These are phyloP conservation scores for Aspergillus bridgeri DNA, from an alignment of 495 filamentous ascomycete genomes.

Conservation along the genomic window DNA sequence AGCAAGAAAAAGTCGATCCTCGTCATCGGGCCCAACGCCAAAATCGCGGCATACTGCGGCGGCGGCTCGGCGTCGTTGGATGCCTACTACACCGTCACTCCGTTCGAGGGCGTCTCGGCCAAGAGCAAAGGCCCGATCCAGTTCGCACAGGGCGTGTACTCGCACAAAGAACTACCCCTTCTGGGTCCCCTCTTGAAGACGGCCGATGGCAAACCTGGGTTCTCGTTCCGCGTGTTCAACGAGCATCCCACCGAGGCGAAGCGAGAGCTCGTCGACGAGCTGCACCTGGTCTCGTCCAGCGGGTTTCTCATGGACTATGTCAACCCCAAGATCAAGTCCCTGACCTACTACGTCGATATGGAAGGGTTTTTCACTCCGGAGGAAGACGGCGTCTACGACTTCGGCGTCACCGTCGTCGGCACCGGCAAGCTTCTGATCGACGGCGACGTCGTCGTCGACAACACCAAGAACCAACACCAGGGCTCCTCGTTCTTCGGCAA, in stretches of 20 bases:
- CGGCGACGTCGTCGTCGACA: conserved; percentile 68
- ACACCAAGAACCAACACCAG: conserved; percentile 56
- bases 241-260: conserved; percentile 45
- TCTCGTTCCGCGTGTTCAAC: conserved; percentile 58
- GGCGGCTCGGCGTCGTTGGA: conserved; percentile 77
- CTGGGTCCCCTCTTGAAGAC: conserved; percentile 51
- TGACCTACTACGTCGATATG: conserved; percentile 58
- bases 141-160: conserved; percentile 52
- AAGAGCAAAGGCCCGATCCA: conserved; percentile 49
- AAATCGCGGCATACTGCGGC: conserved; percentile 71
- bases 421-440: conserved; percentile 68
- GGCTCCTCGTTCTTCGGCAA: conserved; percentile 60
- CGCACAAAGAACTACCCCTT: conserved; percentile 58
- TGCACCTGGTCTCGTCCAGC: conserved; percentile 51
- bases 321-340: conserved; percentile 51
- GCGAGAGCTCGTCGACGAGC: conserved; percentile 51
- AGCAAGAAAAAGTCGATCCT: conserved; percentile 61
- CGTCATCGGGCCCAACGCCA: conserved; percentile 79
- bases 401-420: conserved; percentile 74
- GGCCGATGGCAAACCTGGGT: conserved; percentile 46
- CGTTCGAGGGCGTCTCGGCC: conserved; percentile 61
- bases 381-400: conserved; percentile 64
- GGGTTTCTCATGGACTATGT: conserved; percentile 62
- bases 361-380: conserved; percentile 58
- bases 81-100: conserved; percentile 73